Evolutionary conservation across 805 yeast species (phyloP).

Genomic region (Ogataea pini): DNA sequence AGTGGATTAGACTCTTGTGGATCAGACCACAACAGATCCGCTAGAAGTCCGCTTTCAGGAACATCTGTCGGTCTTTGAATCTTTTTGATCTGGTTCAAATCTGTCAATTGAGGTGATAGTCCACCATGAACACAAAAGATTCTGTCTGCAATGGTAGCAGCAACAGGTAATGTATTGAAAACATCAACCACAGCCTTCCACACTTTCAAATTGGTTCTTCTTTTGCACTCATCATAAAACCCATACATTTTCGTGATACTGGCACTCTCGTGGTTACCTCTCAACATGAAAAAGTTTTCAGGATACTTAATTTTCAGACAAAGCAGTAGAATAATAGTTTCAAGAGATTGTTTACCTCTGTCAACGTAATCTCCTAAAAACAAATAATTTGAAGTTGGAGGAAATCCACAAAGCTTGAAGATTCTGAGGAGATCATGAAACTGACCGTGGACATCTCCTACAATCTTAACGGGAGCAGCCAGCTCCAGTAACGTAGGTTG

Average conservation of each 20-base stretch:
- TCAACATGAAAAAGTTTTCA: conserved; percentile 58
- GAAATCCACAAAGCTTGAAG: conserved; percentile 59
- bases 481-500: conserved; percentile 68
- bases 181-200: conserved; percentile 59
- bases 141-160: conserved; percentile 60
- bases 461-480: conserved; percentile 79
- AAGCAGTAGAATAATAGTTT: conserved; percentile 51
- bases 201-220: conserved; percentile 46
- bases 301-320: conserved; percentile 60
- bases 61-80: conserved; percentile 82
- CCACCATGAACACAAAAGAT: conserved; percentile 71
- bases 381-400: conserved; percentile 56
- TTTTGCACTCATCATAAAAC: conserved; percentile 60
- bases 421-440: conserved; percentile 54
- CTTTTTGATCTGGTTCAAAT: conserved; percentile 65
- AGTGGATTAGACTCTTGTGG: conserved; percentile 53
- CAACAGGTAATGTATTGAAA: conserved; percentile 58
- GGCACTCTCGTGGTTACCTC: conserved; percentile 63
- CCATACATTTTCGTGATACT: conserved; percentile 61
- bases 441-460: conserved; percentile 81
- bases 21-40: conserved; percentile 82
- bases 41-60: conserved; percentile 75
- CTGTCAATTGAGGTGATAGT: conserved; percentile 66
- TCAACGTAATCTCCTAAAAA: conserved; percentile 63
- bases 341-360: conserved; percentile 58